Conservation (phyloP, 306 rosid species). For the Quercus aquifolioides region DNA sequence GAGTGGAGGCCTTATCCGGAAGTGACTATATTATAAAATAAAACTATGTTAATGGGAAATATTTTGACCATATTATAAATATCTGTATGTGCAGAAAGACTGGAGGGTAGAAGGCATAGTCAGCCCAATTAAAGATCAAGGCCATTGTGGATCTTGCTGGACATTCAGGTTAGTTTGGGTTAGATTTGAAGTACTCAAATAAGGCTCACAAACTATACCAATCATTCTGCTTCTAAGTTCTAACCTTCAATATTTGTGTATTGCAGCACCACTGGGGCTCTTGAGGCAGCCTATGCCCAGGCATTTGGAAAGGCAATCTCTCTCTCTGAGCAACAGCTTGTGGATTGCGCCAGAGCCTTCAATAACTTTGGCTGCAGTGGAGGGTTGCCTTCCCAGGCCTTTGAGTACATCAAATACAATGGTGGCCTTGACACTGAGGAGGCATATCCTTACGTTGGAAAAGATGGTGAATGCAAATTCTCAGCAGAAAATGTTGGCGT, state of each 20-base stretch:
- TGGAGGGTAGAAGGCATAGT: constrained; percentile 87
- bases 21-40: neutral
- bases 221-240: constrained; percentile 16
- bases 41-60: neutral
- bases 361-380: constrained; percentile 88
- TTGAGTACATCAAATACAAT: constrained; percentile 83
- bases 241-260: constrained; percentile 13
- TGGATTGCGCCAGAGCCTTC: constrained; percentile 89
- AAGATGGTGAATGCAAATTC: constrained; percentile 59
- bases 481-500: constrained; percentile 60
- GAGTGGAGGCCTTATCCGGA: too few relatives aligned
- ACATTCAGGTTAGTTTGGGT: constrained; percentile 48
- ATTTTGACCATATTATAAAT: neutral
- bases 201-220: neutral
- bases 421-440: constrained; percentile 91
- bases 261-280: constrained; percentile 90
- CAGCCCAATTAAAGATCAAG: constrained; percentile 80
- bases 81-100: constrained; percentile 61
- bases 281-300: constrained; percentile 87
- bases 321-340: constrained; percentile 96
- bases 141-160: constrained; percentile 70
- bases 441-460: constrained; percentile 76
- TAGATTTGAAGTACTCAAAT: neutral
- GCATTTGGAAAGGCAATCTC: constrained; percentile 63
- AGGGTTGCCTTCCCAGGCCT: constrained; percentile 97